Conservation (phyloP, 129 eudicot species). For the Heracleum sosnowskyi region DNA sequence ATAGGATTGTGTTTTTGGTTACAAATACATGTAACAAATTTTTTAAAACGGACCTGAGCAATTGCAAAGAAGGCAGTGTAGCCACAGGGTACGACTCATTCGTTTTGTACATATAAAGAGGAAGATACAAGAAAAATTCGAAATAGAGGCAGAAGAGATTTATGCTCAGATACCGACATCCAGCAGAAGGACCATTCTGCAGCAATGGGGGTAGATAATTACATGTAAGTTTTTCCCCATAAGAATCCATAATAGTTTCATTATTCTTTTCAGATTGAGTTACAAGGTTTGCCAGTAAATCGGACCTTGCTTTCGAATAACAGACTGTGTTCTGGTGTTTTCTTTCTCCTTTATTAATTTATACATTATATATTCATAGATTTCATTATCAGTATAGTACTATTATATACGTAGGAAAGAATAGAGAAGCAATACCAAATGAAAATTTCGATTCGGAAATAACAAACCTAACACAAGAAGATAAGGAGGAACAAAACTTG, state of each 20-base stretch:
- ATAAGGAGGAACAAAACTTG: no score
- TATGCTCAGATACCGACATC: neutral
- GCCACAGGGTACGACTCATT: neutral
- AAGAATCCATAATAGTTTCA: neutral
- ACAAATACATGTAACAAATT: neutral
- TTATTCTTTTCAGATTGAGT: neutral
- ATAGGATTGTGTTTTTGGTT: conserved; percentile 2
- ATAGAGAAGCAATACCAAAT: no score
- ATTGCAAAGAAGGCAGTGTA: neutral
- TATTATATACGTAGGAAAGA: no score
- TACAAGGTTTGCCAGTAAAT: neutral
- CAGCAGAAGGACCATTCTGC: neutral
- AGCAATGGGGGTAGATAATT: neutral
- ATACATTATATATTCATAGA: no score
- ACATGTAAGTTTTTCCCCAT: no score
- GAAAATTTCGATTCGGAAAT: no score
- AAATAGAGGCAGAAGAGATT: neutral
- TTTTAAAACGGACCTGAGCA: neutral
- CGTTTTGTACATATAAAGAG: conserved; percentile 1
- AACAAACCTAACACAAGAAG: no score
- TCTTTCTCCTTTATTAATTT: no score
- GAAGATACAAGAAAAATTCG: neutral
- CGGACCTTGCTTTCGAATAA: neutral
- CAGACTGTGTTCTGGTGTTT: neutral
- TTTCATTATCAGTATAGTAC: no score